Evolutionary conservation across 2,329 filamentous ascomycete genomes (phyloP).

Genomic region (Xylaria digitata): DNA sequence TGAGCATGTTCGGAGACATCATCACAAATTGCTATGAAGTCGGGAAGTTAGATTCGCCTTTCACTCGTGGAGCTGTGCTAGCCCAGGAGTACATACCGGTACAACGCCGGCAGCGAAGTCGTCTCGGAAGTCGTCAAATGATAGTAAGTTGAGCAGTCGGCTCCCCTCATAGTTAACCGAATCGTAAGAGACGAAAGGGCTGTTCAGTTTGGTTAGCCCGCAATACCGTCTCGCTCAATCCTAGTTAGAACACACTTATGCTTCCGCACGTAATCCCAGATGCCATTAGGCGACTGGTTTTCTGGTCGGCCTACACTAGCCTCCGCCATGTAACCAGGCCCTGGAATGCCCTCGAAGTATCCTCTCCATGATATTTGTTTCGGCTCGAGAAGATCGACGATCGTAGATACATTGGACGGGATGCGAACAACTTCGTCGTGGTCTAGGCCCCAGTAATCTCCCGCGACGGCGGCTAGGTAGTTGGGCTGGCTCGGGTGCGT

Average conservation of each 20-base stretch:
- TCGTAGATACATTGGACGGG: slow-evolving; percentile 58
- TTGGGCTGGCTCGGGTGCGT: slow-evolving; percentile 60
- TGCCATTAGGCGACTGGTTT: slow-evolving; percentile 42
- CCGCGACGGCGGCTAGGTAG: slow-evolving; percentile 59
- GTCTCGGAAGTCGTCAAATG: slow-evolving; percentile 69
- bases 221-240: neutral
- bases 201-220: slow-evolving; percentile 36
- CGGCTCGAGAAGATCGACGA: slow-evolving; percentile 59
- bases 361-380: slow-evolving; percentile 57
- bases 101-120: slow-evolving; percentile 67
- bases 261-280: slow-evolving; percentile 55
- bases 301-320: slow-evolving; percentile 49
- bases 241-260: slow-evolving; percentile 50
- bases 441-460: slow-evolving; percentile 62
- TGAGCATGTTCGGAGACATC: slow-evolving; percentile 72
- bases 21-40: slow-evolving; percentile 67
- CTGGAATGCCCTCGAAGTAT: slow-evolving; percentile 59
- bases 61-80: neutral
- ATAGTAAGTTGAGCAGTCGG: slow-evolving; percentile 70
- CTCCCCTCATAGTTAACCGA: slow-evolving; percentile 54
- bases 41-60: slow-evolving; percentile 3
- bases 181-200: slow-evolving; percentile 57
- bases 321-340: slow-evolving; percentile 60
- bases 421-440: slow-evolving; percentile 58
- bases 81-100: slow-evolving; percentile 52